These are phyloP conservation scores for Verticillium dahliae DNA, from an alignment of 2,329 filamentous ascomycete genomes.

Conservation along the genomic window DNA sequence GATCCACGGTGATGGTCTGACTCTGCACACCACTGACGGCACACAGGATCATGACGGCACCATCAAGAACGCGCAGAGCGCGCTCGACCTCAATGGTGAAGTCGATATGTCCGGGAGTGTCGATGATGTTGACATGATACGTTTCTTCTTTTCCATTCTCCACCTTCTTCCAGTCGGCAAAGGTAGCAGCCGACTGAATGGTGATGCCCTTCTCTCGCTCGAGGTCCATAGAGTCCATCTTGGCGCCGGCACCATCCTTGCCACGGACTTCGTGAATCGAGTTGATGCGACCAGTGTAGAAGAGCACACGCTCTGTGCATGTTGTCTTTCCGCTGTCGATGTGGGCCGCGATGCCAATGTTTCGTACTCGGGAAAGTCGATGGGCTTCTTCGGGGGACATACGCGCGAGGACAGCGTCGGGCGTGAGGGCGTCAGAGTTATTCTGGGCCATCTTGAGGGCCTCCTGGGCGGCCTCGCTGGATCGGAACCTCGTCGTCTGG, in stretches of 20 bases:
- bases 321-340: slow-evolving; percentile 99
- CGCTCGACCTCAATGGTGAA: slow-evolving; percentile 99
- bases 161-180: slow-evolving; percentile 92
- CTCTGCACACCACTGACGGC: slow-evolving; percentile 95
- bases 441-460: slow-evolving; percentile 48
- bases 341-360: slow-evolving; percentile 98
- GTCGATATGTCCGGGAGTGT: slow-evolving; percentile 97
- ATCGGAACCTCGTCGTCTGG: slow-evolving; percentile 19
- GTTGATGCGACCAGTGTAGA: slow-evolving; percentile 96
- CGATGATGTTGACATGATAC: slow-evolving; percentile 97
- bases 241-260: slow-evolving; percentile 90
- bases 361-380: slow-evolving; percentile 75
- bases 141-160: slow-evolving; percentile 78
- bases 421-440: slow-evolving; percentile 43
- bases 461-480: slow-evolving; percentile 30
- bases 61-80: slow-evolving; percentile 88
- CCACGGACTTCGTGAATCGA: slow-evolving; percentile 95
- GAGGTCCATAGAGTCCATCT: slow-evolving; percentile 99
- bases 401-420: slow-evolving; percentile 65
- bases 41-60: slow-evolving; percentile 97
- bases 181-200: slow-evolving; percentile 96
- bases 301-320: slow-evolving; percentile 90
- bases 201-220: slow-evolving; percentile 98
- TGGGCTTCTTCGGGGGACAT: slow-evolving; percentile 73
- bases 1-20: slow-evolving; percentile 96